Base-by-base conservation (phyloP, 495 filamentous ascomycete species). In the Cudoniella acicularis region DNA sequence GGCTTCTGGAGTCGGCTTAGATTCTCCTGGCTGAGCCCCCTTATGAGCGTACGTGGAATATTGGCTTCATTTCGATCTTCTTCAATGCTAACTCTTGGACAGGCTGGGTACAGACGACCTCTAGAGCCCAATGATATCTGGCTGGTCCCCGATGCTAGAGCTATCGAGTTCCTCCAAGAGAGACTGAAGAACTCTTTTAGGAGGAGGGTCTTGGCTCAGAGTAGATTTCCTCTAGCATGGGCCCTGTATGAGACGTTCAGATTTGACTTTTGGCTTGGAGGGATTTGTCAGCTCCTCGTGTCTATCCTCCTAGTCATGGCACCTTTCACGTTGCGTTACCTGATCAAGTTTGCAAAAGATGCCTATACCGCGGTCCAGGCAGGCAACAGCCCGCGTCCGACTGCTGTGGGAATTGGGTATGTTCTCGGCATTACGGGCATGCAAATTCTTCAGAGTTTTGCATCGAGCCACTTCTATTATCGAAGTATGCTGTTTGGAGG, bases 201-300 rank as follows among this genome's bases (percentile, higher is more conserved):
- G 55, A 77, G 75, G 54, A 83, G 89, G 3, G 74, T 80, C 3
- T 75, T 75, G 46, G 75, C 79, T 10, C 87, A 87, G 17, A 80
- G 82, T 36, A 87, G 88, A 62, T 78, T 85, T 54, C 87, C 92
- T 0, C 74, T 97, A 11, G 61, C 88, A 11, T 86, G 83, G 76
- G 89, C 92, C 9, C 64, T 98, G 30, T 88, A 92, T 70, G 90
- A 96, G 59, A 90, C 89, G 1, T 93, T 93, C 77, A 85, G 86
- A 63, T 74, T 76, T 56, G 92, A 96, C 65, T 92, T 98, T 64
- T 81, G 89, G 74, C 59, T 94, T 4, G 91, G 91, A 30, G 92
- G 87, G 2, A 51, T 86, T 30, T 92, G 86, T 66, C 80, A 88
- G 62, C 66, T 96, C 10, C 67, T 76, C 24, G 81, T 84, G 16